These are phyloP conservation scores for Lactifluus rugatus DNA, from an alignment of 768 basidiomycete genomes.

Conservation along the genomic window DNA sequence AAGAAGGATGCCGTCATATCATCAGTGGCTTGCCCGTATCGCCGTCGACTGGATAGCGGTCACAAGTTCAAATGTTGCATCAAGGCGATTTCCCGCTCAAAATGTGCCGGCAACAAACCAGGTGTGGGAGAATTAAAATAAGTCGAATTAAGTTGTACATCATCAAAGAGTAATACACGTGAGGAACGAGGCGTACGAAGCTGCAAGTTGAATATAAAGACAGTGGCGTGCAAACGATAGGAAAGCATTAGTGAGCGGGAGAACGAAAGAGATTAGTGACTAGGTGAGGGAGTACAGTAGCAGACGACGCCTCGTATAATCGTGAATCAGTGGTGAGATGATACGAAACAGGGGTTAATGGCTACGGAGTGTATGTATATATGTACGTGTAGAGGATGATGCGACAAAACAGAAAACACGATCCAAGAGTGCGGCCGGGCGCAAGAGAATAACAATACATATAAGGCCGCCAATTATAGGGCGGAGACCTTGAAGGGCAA, in stretches of 20 bases:
- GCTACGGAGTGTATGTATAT: conserved; percentile 13
- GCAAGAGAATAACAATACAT: conserved; percentile 16
- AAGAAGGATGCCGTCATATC: neutral
- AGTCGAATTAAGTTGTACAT: conserved; percentile 14
- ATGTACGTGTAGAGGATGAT: conserved; percentile 12
- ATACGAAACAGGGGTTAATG: neutral
- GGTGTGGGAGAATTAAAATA: conserved; percentile 9
- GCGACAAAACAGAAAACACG: conserved; percentile 11
- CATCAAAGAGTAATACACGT: conserved; percentile 16
- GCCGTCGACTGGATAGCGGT: neutral
- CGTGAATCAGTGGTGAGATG: conserved; percentile 4
- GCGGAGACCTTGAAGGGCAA: neutral
- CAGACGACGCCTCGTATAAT: conserved; percentile 12
- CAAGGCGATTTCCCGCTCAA: neutral
- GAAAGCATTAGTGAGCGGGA: conserved; percentile 3
- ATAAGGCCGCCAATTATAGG: neutral
- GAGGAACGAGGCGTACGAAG: conserved; percentile 10
- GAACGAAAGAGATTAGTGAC: conserved; percentile 1
- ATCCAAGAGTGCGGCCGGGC: conserved; percentile 6
- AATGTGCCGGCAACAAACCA: neutral
- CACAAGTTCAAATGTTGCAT: neutral
- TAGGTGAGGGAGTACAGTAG: conserved; percentile 8
- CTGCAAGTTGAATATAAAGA: conserved; percentile 16
- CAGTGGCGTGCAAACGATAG: conserved; percentile 15
- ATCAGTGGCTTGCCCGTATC: neutral